Base-by-base conservation (phyloP, 345 rosid species). In the Pistacia integerrima region DNA sequence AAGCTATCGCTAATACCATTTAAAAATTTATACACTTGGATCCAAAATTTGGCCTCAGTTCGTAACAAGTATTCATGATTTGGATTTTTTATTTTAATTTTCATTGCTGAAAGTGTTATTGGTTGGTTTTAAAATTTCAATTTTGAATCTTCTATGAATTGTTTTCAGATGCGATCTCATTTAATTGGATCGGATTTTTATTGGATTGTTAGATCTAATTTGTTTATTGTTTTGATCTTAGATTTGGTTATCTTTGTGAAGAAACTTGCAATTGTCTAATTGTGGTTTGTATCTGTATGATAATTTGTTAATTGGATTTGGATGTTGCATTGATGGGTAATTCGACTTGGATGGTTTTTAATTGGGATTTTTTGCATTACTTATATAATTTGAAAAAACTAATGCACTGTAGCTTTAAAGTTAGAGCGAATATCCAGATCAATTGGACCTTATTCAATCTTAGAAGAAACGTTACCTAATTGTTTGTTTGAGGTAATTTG, bases 161-260 rank as follows among this genome's bases (percentile, higher is more conserved):
- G 6, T 41, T 41, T 41, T 1, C 48, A 1, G 70, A 57, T 70
- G 28, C 57, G 78, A 64, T 74, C 82, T 75, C 64, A 35, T 72
- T 67, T 74, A 61, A 22, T 18, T 63, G 18, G 2, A 16, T 5
- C 7, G 25, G 25, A 22, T 17, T 73, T 17, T 28, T 49, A 10
- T 13, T 61, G 25, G 16, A 54, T 54, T 69, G 46, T 33, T 54
- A 66, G 87, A 86, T 86, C 86, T 80, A 54, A 9, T 17, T 44
- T 78, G 1, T 64, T 65, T 55, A 35, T 61, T 48, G 1, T 57
- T 67, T 17, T 70, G 67, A 11, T 49, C 41, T 16, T 71, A 67
- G 54, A 8, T 4, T 4, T 25, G 22, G 69, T 17, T 69, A 60
- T 54, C 59, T 30, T 75, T 22, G 14, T 60, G 28, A 30, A 28